Conservation (phyloP, 306 rosid species). For the Vigna trinervia region DNA sequence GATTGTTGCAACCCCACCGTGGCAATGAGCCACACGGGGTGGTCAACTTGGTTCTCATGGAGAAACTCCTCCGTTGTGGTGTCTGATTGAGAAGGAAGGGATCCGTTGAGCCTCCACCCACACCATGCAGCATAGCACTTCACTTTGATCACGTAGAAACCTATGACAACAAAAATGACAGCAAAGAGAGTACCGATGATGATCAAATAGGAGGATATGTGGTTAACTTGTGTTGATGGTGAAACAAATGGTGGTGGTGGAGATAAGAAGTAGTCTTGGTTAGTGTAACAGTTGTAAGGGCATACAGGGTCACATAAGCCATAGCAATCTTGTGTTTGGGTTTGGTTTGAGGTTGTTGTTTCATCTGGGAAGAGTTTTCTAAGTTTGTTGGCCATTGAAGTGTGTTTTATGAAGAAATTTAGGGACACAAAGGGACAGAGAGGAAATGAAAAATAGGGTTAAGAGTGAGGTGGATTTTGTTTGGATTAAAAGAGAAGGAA, state of each 20-base stretch:
- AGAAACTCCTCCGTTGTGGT: constrained; percentile 48
- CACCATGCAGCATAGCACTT: constrained; percentile 60
- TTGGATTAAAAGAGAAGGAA: constrained; percentile 58
- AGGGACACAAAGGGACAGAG: constrained; percentile 22
- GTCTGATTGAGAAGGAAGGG: constrained; percentile 38
- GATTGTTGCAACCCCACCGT: constrained; percentile 72
- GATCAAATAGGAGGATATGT: constrained; percentile 55
- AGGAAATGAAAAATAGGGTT: constrained; percentile 39
- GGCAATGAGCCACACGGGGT: constrained; percentile 76
- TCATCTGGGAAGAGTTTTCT: constrained; percentile 67
- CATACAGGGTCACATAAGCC: constrained; percentile 62
- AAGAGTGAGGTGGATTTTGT: constrained; percentile 43
- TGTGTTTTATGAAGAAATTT: constrained; percentile 34
- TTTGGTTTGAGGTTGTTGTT: constrained; percentile 49
- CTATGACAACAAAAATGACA: constrained; percentile 49
- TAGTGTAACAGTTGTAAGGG: constrained; percentile 57
- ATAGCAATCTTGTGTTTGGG: constrained; percentile 57
- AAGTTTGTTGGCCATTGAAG: constrained; percentile 56
- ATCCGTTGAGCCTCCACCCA: constrained; percentile 34
- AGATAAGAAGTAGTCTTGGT: constrained; percentile 49
- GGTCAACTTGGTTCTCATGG: constrained; percentile 59
- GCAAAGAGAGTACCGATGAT: constrained; percentile 54
- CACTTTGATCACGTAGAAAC: constrained; percentile 57
- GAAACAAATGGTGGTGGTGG: constrained; percentile 51
- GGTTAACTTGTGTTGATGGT: constrained; percentile 28